Conservation (phyloP, 805 yeast species). For the Priceomyces haplophilus region DNA sequence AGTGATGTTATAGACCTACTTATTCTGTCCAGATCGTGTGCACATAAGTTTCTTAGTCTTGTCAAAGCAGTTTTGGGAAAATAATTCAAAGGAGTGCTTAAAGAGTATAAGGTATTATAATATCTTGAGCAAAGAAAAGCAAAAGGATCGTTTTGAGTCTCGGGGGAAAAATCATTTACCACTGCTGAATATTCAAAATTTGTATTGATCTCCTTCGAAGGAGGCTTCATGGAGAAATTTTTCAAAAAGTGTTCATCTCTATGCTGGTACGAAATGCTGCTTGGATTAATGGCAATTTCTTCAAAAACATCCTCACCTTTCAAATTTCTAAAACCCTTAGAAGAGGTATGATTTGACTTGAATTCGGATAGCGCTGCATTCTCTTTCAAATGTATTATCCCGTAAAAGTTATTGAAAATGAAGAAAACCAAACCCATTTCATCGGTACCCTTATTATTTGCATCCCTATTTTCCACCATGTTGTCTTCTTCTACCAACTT, state of each 20-base stretch:
- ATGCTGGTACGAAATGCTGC: background rate
- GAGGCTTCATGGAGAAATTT: conserved; percentile 17
- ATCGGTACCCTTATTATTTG: background rate
- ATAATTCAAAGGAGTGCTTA: conserved; percentile 39
- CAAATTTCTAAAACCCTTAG: background rate
- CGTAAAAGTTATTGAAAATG: conserved; percentile 11
- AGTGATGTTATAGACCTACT: conserved; percentile 26
- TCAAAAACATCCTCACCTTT: background rate
- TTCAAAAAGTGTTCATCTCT: background rate
- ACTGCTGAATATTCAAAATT: too few relatives aligned
- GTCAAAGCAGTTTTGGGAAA: conserved; percentile 49
- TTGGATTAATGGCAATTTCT: background rate
- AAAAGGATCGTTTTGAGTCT: conserved; percentile 22
- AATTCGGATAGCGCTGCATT: background rate
- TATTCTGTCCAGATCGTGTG: conserved; percentile 15
- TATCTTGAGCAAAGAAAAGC: conserved; percentile 33
- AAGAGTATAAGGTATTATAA: conserved; percentile 35
- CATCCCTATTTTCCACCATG: background rate
- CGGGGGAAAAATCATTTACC: too few relatives aligned
- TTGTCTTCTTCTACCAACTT: conserved; percentile 5
- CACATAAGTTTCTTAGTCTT: conserved; percentile 44
- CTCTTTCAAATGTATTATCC: conserved; percentile 11
- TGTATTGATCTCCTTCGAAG: too few relatives aligned
- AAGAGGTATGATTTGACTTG: background rate
- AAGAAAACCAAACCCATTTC: conserved; percentile 10